Evolutionary conservation across 352 stramenopile genomes (phyloP).

Genomic region (Globisporangium cylindrosporum): DNA sequence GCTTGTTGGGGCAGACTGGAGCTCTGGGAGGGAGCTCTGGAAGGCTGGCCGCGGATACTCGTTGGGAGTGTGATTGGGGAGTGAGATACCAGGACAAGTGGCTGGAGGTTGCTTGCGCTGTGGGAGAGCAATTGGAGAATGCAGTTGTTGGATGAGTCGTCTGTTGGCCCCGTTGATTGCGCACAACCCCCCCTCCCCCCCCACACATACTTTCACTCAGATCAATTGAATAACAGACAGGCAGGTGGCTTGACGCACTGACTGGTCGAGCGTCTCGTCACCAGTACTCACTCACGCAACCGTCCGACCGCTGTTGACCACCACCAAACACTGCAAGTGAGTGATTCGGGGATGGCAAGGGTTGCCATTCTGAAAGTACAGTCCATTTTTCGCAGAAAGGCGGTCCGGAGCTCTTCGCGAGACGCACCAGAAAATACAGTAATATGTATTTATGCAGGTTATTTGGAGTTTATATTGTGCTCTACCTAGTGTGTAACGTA

Average conservation of each 20-base stretch:
- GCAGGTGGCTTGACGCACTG: not conserved
- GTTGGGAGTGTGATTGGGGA: constrained; percentile 2
- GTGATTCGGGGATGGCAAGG: not conserved
- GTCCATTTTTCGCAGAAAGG: constrained; percentile 3
- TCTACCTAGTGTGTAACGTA: not conserved
- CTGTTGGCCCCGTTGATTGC: not conserved
- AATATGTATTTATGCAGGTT: not conserved
- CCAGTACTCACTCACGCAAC: not conserved
- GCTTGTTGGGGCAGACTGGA: not conserved
- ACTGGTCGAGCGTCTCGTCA: constrained; percentile 9
- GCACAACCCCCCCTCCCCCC: not conserved
- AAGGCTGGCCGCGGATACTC: not conserved
- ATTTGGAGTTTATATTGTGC: not conserved
- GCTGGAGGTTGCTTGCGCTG: not conserved
- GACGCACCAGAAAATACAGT: not conserved
- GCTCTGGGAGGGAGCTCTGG: not conserved
- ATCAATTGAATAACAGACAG: not conserved
- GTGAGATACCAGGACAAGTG: not conserved
- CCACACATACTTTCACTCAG: not conserved
- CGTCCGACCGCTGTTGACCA: not conserved
- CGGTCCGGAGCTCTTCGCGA: constrained; percentile 8
- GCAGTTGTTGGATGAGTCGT: not conserved
- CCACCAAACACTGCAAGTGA: not conserved
- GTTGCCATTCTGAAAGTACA: not conserved
- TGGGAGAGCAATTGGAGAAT: not conserved